Evolutionary conservation across 768 basidiomycete species (phyloP), one percentile per base, ranked within the genome.

Genomic region (Boletus tylopilopsis): DNA sequence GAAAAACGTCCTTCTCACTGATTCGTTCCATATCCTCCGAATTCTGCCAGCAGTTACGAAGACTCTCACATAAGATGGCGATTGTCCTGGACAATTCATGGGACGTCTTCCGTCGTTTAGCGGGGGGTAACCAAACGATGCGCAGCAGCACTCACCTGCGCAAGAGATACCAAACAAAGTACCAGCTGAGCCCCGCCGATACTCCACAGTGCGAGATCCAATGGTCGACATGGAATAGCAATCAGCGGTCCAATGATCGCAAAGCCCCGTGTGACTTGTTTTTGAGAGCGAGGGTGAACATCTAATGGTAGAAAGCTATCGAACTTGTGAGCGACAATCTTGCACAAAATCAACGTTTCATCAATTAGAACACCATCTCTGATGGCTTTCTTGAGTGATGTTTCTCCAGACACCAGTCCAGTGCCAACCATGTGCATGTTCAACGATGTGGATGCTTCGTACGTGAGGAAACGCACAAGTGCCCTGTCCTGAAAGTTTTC

Each of bases 1-100:
- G 38, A 35, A 32, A 6, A 41, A 27, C 16, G n/a, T 15, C n/a
- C 4, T 12, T 74, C 86, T 60, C 58, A 93, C 92, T 82, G 46
- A 93, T 69, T 29, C 85, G 76, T 62, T 95, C 94, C 85, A 94
- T 92, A 57, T 96, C 94, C 62, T 94, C 94, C 30, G 90, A 94
- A 60, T 91, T 92, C 59, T 90, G 81, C 94, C 94, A 97, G 58
- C 82, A 89, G 56, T 87, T 85, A 55, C 81, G 81, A 38, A 96
- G 64, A 3, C 87, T 81, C 57, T 94, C 91, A 9, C 81, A 77
- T 19, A 95, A 67, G 23, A 94, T 80, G 4, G 82, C 72, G 6
- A 94, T 66, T 0, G 90, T 77, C 15, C 84, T 73, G 1, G 87
- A 87, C 3, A 95, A 58, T 56, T 94, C 90, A 53, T 89, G 87